phyloP scores from a whole-genome alignment of 1,139 yeast genomes.

The Meyerozyma sp. region DNA sequence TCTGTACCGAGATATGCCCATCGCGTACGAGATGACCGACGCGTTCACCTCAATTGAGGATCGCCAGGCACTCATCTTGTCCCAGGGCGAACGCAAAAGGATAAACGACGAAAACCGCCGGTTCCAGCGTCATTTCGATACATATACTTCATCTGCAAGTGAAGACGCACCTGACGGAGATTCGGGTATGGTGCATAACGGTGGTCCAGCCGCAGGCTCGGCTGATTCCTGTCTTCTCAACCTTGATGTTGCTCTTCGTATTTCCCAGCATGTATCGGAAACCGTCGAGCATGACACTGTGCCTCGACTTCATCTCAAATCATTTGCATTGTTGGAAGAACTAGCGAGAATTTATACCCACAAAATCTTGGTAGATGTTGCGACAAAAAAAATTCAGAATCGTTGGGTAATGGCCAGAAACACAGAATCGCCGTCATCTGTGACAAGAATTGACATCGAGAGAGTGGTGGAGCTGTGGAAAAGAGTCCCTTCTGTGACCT shows the following conservation, averaged over 20 bases:
- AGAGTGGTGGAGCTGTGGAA: not conserved
- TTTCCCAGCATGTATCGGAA: not conserved
- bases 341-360: not conserved
- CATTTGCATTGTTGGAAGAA: not conserved
- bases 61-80: constrained; percentile 23
- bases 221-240: not conserved
- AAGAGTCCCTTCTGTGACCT: not conserved
- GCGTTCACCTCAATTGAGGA: constrained; percentile 46
- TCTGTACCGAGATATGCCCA: constrained; percentile 42
- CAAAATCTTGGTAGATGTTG: not conserved
- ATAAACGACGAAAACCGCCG: constrained; percentile 1
- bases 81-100: not conserved
- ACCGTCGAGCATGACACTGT: not conserved
- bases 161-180: not conserved
- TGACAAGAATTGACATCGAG: not conserved
- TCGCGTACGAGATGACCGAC: constrained; percentile 49
- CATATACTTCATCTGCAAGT: not conserved
- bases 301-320: not conserved
- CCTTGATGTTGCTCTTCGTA: not conserved
- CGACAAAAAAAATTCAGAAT: not conserved
- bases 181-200: not conserved
- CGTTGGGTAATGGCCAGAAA: not conserved
- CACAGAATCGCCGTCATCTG: not conserved
- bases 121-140: not conserved
- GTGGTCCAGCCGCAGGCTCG: not conserved